Evolutionary conservation across 2,329 filamentous ascomycete genomes (phyloP).

Genomic region (Cladosporium sp.): DNA sequence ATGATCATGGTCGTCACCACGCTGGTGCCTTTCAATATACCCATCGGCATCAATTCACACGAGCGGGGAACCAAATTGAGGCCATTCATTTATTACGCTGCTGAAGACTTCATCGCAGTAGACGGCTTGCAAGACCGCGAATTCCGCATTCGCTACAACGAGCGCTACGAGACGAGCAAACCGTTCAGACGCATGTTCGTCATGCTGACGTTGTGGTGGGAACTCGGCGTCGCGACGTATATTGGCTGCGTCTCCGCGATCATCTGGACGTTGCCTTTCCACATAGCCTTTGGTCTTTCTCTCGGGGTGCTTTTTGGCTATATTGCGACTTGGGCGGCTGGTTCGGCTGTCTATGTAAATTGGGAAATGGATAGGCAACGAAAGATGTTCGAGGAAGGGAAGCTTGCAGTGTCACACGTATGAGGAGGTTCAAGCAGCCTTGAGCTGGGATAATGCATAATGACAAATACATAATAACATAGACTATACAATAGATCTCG

Average conservation of each 20-base stretch:
- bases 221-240: conserved; percentile 26
- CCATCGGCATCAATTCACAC: conserved; percentile 31
- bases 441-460: not conserved
- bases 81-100: conserved; percentile 32
- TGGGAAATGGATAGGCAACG: conserved; percentile 29
- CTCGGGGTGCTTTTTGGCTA: conserved; percentile 28
- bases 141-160: conserved; percentile 30
- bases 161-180: conserved; percentile 27
- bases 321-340: conserved; percentile 25
- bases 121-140: conserved; percentile 30
- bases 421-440: too few species aligned
- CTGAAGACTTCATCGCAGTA: conserved; percentile 32
- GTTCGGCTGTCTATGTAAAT: conserved; percentile 21
- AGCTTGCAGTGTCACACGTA: not conserved
- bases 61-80: conserved; percentile 23
- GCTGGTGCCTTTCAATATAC: conserved; percentile 27
- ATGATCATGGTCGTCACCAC: conserved; percentile 28
- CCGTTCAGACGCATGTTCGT: conserved; percentile 29
- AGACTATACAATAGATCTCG: not conserved
- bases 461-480: not conserved
- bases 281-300: conserved; percentile 27
- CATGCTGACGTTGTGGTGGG: conserved; percentile 28
- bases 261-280: conserved; percentile 29
- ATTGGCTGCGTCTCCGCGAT: conserved; percentile 27
- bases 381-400: conserved; percentile 24